A percentile compares a stretch with the other conserved stretches of the same genome.
These are phyloP conservation scores for Strobilomyces confusus DNA, from an alignment of 768 basidiomycete species.

Conservation along the genomic window DNA sequence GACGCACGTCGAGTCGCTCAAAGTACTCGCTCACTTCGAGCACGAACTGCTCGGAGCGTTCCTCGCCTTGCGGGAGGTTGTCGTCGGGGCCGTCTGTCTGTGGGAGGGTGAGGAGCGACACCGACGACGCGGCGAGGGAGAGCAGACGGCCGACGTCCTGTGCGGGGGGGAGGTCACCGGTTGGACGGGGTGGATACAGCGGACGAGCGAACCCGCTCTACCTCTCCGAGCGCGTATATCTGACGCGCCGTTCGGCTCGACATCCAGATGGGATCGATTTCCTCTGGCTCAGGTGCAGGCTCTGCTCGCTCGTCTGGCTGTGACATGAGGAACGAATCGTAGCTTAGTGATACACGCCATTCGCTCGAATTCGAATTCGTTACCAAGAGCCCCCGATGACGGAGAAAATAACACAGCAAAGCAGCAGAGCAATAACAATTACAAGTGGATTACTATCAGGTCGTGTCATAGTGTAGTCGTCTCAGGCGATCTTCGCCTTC, in stretches of 20 bases:
- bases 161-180: not conserved
- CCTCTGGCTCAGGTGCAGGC: constrained; percentile 23
- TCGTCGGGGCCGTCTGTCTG: constrained; percentile 72
- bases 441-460: constrained; percentile 32
- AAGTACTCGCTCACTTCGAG: constrained; percentile 84
- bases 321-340: constrained; percentile 14
- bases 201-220: constrained; percentile 58
- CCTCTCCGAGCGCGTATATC: constrained; percentile 74
- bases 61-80: constrained; percentile 71
- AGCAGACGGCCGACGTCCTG: constrained; percentile 79
- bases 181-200: not conserved
- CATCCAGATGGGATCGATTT: constrained; percentile 76
- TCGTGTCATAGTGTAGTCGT: constrained; percentile 22
- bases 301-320: constrained; percentile 16
- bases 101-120: constrained; percentile 76
- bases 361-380: not conserved
- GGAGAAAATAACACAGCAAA: constrained; percentile 28
- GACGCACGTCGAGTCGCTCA: constrained; percentile 68
- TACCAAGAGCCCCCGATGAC: not conserved
- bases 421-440: constrained; percentile 27
- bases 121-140: constrained; percentile 70
- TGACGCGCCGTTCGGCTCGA: constrained; percentile 78
- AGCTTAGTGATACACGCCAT: not conserved
- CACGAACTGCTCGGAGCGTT: constrained; percentile 82
- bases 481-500: constrained; percentile 61